A percentile compares a stretch with the other conserved stretches of the same genome.
Evolutionary conservation across 805 yeast species (phyloP).

Genomic region (Aciculoconidium aculeatum): DNA sequence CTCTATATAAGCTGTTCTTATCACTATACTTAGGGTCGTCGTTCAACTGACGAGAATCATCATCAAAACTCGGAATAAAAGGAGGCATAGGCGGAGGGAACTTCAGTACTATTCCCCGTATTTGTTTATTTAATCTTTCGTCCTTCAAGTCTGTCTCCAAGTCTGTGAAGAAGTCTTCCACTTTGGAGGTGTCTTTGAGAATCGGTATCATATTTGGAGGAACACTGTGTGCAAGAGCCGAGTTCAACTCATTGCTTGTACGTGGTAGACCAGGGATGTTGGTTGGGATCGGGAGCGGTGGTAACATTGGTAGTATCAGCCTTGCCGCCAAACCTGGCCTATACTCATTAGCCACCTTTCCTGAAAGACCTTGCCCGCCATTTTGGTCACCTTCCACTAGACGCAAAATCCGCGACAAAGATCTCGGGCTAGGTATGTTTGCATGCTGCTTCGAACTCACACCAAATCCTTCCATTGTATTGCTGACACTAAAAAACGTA

Average conservation of each 20-base stretch:
- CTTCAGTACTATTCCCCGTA: conserved; percentile 16
- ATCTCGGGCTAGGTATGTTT: too few species aligned
- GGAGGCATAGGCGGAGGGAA: conserved; percentile 41
- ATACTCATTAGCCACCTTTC: too few species aligned
- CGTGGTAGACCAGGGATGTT: not conserved
- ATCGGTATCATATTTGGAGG: conserved; percentile 34
- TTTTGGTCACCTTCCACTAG: too few species aligned
- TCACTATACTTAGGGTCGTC: conserved; percentile 1
- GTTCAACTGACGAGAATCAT: conserved; percentile 2
- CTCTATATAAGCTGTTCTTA: conserved; percentile 1
- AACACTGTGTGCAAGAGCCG: conserved; percentile 31
- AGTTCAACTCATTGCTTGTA: too few species aligned
- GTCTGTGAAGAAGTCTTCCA: conserved; percentile 32
- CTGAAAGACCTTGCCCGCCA: too few species aligned
- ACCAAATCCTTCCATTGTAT: too few species aligned
- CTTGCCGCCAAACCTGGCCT: too few species aligned
- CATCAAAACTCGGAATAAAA: conserved; percentile 4
- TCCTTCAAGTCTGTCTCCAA: conserved; percentile 12
- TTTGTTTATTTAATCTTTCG: conserved; percentile 13
- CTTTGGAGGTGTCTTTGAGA: conserved; percentile 24
- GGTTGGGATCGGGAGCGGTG: too few species aligned
- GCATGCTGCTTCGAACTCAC: too few species aligned
- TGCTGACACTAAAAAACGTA: too few species aligned
- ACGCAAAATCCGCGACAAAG: too few species aligned
- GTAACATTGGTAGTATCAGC: too few species aligned